Base-by-base conservation (phyloP, 805 yeast genomes). In the Yarrowia sp. region DNA sequence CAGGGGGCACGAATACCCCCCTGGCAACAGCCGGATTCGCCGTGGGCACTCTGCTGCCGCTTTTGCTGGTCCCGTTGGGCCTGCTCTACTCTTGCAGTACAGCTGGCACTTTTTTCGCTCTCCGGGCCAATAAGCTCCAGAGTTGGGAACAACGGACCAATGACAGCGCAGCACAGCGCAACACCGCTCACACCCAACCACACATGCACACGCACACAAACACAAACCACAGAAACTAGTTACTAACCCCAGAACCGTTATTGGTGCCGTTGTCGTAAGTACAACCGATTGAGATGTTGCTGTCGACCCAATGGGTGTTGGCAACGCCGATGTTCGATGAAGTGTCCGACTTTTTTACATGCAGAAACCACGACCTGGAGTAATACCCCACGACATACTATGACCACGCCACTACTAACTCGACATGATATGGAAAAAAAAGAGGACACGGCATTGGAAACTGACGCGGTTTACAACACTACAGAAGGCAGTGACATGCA, bases 251-350 rank as follows among this genome's bases (percentile, higher is more conserved):
- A 89, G 97, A 86, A 94, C 97, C 76, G 97, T 92, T 79, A 92
- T 92, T 81, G 98, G 98, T 92, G 98, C 98, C 86, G 94, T 92
- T 83, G 97, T 92, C 83, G 64, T 58, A 58, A 58, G 64, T 58
- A 58, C 64, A 43, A n/a, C 24, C 38, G 97, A 40, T 10, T 15
- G 38, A 30, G 20, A n/a, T 56, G 60, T 36, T 36, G 38, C 10
- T 12, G 38, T 36, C 13, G 38, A 36, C 38, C 30, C 30, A 24
- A 24, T 24, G 30, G 30, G 34, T 38, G 52, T 30, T 30, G 52
- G 30, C 38, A 36, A 46, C 15, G 17, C 50, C 24, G 50, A n/a
- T 46, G 50, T 17, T 13, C 20, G 50, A 46, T 46, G 33, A 46
- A 33, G 50, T 46, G 50, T 46, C 34, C 50, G 50, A 46, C 34